phyloP scores from a whole-genome alignment of 495 filamentous ascomycete genomes.

The Usnea hakonensis region DNA sequence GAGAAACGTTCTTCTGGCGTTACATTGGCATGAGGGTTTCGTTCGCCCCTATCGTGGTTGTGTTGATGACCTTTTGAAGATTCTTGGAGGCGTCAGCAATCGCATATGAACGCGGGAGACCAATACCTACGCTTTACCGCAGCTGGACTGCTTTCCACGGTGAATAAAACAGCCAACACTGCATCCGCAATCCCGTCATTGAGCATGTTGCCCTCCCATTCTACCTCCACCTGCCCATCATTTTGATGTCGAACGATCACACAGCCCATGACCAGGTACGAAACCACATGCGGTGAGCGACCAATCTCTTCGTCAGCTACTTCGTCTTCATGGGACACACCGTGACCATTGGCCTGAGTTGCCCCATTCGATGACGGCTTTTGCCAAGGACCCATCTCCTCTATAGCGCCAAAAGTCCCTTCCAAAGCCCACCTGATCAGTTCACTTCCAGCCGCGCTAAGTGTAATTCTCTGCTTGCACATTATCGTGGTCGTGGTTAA shows the following conservation, averaged over 20 bases:
- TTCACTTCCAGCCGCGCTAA: conserved; percentile 82
- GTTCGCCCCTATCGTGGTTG: conserved; percentile 40
- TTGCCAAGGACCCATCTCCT: conserved; percentile 50
- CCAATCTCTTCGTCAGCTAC: conserved; percentile 46
- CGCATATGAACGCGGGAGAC: conserved; percentile 9
- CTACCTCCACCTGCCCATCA: conserved; percentile 74
- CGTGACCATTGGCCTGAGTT: conserved; percentile 34
- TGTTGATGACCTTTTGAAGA: conserved; percentile 46
- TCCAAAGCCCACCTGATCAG: conserved; percentile 91
- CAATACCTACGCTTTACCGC: conserved; percentile 77
- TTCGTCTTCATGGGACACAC: conserved; percentile 37
- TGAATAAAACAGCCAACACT: conserved; percentile 81
- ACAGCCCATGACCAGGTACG: conserved; percentile 85
- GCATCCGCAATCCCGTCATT: conserved; percentile 97
- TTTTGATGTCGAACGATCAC: conserved; percentile 62
- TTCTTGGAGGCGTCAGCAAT: conserved; percentile 30
- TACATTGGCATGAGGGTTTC: conserved; percentile 64
- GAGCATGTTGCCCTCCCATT: conserved; percentile 97
- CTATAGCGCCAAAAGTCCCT: conserved; percentile 81
- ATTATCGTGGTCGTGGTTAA: conserved; percentile 86
- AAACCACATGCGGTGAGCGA: conserved; percentile 28
- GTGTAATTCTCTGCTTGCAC: conserved; percentile 79
- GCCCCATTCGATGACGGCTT: conserved; percentile 33
- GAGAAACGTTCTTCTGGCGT: conserved; percentile 66
- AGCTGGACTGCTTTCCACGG: conserved; percentile 84